Conservation (phyloP, 2,329 filamentous ascomycete genomes). For the Sporothrix pallida region DNA sequence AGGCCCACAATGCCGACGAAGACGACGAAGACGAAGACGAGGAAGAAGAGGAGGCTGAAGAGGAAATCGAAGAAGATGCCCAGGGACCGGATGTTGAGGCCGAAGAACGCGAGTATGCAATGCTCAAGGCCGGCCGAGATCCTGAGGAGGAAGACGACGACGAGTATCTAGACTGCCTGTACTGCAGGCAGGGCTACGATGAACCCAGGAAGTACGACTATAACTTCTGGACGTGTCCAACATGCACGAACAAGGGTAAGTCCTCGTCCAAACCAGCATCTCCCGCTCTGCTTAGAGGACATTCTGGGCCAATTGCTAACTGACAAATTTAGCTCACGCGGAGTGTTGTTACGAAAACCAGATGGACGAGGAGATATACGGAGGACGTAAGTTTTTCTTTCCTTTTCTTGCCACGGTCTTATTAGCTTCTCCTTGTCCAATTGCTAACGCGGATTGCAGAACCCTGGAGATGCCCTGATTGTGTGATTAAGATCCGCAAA, state of each 20-base stretch:
- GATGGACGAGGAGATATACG: neutral
- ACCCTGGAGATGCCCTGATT: slow-evolving; percentile 60
- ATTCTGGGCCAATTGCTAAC: neutral
- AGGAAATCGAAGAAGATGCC: slow-evolving; percentile 62
- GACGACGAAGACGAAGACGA: slow-evolving; percentile 60
- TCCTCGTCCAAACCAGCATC: neutral
- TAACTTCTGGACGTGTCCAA: neutral
- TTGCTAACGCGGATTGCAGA: slow-evolving; percentile 39
- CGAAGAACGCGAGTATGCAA: slow-evolving; percentile 56
- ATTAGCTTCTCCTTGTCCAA: neutral
- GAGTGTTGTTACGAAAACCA: neutral
- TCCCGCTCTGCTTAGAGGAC: neutral
- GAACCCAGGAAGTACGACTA: slow-evolving; percentile 34
- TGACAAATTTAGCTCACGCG: neutral
- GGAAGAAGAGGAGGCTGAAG: slow-evolving; percentile 75
- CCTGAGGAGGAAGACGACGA: slow-evolving; percentile 44
- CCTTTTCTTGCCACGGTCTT: neutral
- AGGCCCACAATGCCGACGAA: slow-evolving; percentile 56
- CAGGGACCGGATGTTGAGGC: slow-evolving; percentile 85
- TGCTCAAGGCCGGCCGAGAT: slow-evolving; percentile 54
- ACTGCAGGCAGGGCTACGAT: neutral
- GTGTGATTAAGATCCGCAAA: slow-evolving; percentile 43
- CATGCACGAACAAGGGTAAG: slow-evolving; percentile 16
- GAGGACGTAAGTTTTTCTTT: neutral
- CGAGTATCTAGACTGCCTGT: neutral